phyloP scores from a whole-genome alignment of 306 rosid genomes.

The Dryas drummondii region DNA sequence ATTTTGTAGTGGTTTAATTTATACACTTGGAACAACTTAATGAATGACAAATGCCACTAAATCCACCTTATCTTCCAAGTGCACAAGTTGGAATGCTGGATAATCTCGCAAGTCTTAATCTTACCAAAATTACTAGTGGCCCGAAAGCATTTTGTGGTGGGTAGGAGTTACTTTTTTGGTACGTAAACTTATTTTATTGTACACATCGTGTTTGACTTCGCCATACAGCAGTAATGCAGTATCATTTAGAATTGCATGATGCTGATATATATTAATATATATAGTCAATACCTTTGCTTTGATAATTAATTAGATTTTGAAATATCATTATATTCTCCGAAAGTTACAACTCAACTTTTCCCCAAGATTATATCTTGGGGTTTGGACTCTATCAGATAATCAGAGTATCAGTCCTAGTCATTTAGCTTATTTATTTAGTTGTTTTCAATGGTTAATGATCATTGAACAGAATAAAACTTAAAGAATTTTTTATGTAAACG shows the following conservation, averaged over 20 bases:
- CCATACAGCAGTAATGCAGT: slow-evolving; percentile 18
- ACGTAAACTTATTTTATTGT: background rate
- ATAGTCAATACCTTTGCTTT: slow-evolving; percentile 31
- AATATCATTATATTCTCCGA: slow-evolving; percentile 35
- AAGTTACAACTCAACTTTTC: slow-evolving; percentile 27
- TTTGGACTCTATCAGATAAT: slow-evolving; percentile 15
- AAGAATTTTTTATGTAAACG: background rate
- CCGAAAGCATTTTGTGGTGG: slow-evolving; percentile 40
- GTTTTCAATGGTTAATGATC: slow-evolving; percentile 26
- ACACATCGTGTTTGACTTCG: slow-evolving; percentile 37
- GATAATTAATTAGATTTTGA: slow-evolving; percentile 19
- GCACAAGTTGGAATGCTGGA: slow-evolving; percentile 34
- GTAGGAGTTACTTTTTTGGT: slow-evolving; percentile 41
- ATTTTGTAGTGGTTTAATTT: background rate
- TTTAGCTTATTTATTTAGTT: slow-evolving; percentile 3
- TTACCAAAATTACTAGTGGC: slow-evolving; percentile 40
- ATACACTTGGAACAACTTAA: slow-evolving; percentile 16
- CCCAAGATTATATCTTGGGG: slow-evolving; percentile 25
- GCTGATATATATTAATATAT: slow-evolving; percentile 4
- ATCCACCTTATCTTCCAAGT: slow-evolving; percentile 46
- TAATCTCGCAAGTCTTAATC: slow-evolving; percentile 35
- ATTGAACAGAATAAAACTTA: slow-evolving; percentile 14
- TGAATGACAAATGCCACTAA: slow-evolving; percentile 50
- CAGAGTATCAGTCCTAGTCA: slow-evolving; percentile 21
- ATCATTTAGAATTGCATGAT: slow-evolving; percentile 39